Evolutionary conservation across 1,284 basidiomycete species (phyloP), one percentile per base, ranked within the genome.

Genomic region (Melampsora occidentalis): DNA sequence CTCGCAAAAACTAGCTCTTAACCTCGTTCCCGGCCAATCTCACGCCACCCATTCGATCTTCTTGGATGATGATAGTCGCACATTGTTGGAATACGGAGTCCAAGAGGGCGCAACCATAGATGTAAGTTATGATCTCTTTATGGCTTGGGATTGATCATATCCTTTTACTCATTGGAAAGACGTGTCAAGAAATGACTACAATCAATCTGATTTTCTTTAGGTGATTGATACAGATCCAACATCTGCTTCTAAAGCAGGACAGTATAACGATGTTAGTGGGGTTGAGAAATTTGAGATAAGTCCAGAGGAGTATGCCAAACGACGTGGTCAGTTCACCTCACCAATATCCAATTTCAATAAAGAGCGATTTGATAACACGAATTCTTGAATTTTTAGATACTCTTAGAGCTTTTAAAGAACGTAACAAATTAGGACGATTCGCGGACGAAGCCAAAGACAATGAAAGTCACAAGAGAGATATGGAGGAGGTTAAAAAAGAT

Each of bases 271-370:
- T 82, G 87, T 91, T 4, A 89, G 89, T 0, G 88, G 91, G 83
- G 94, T 97, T 0, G 89, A 97, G 51, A 97, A 97, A 83, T 98
- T 95, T 80, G 94, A 97, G 84, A 84, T 98, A 77, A 90, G 89
- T 12, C 87, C 90, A 14, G 89, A 88, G 31, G 92, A 91, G 71
- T 98, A 98, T 82, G 92, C 89, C 22, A 85, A 89, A 81, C 84
- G 94, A 79, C 85, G 86, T 83, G 93, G 93, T 93, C 25, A 28
- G 53, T 59, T 22, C 2, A 22, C 78, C 12, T 22, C 2, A 22
- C 78, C 12, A 83, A 80, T 39, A 22, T 9, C 22, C 49, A 33
- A 5, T 5, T 51, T 20, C 10, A 22, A 1, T 16, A 4, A 57
- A 25, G 22, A 31, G 7, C 22, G 14, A 59, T 59, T 18, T 59